Percentiles rank a stretch among this genome's conserved stretches.
phyloP scores from a whole-genome alignment of 2,329 filamentous ascomycete genomes.

The Nakataea oryzae region DNA sequence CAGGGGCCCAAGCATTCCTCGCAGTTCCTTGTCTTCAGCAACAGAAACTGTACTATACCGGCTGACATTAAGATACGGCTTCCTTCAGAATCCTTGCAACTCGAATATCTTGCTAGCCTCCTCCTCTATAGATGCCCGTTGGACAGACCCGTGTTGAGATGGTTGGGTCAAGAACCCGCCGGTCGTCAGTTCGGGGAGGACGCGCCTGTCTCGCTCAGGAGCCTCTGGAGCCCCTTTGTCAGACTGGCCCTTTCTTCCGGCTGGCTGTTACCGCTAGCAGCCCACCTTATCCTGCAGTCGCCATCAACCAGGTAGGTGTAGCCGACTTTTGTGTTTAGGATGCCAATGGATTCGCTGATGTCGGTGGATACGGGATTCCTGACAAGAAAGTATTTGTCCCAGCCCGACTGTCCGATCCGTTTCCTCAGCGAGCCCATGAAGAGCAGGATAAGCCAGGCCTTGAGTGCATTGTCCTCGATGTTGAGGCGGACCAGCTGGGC shows the following conservation, averaged over 20 bases:
- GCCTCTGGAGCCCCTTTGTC: constrained; percentile 49
- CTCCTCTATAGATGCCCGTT: neutral
- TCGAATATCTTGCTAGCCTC: neutral
- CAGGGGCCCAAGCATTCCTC: neutral
- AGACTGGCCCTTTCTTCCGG: constrained; percentile 57
- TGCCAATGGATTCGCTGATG: constrained; percentile 51
- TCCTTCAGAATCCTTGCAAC: neutral
- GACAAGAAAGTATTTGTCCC: constrained; percentile 53
- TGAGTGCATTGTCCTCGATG: constrained; percentile 69
- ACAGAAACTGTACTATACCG: neutral
- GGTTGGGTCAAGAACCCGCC: too few relatives aligned
- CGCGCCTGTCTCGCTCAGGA: constrained; percentile 45
- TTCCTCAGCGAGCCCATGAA: constrained; percentile 44
- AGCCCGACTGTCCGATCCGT: constrained; percentile 38
- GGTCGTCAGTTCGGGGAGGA: neutral
- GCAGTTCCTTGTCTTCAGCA: neutral
- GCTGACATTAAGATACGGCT: neutral
- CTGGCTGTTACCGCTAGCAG: constrained; percentile 64
- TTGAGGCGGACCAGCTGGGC: constrained; percentile 79
- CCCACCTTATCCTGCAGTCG: constrained; percentile 87
- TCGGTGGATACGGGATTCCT: constrained; percentile 46
- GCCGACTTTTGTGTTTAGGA: constrained; percentile 85
- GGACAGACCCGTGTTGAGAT: too few relatives aligned
- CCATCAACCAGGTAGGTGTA: constrained; percentile 88
- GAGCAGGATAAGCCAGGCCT: constrained; percentile 45